These are phyloP conservation scores for Breviolum minutum DNA, from an alignment of 73 alveolate genomes.

Conservation along the genomic window DNA sequence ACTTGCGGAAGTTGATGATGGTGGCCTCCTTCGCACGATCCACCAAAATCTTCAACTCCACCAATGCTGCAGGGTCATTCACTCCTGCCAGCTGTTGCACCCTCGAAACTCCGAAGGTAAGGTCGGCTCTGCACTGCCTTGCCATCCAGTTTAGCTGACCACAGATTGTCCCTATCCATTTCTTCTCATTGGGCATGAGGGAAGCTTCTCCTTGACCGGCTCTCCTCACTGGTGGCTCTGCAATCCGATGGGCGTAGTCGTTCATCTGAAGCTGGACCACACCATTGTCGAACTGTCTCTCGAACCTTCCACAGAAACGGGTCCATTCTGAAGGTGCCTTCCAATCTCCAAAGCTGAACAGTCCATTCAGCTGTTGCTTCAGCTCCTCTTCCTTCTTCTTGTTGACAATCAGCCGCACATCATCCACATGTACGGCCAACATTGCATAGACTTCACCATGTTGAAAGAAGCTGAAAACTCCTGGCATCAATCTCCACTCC, in stretches of 20 bases:
- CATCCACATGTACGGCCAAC: constrained; percentile 13
- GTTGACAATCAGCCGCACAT: background rate
- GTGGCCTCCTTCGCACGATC: background rate
- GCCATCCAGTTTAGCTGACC: constrained; percentile 62
- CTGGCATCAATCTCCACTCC: background rate
- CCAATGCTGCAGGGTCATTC: background rate
- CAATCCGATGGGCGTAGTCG: background rate
- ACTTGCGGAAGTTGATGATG: background rate
- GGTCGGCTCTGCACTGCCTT: background rate
- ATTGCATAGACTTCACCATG: background rate
- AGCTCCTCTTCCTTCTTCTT: background rate
- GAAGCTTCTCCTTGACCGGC: background rate
- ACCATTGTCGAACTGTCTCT: background rate
- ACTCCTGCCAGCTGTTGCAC: constrained; percentile 20
- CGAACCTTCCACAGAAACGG: constrained; percentile 15
- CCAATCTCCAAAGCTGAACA: constrained; percentile 16
- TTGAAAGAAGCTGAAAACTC: background rate
- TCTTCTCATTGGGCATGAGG: background rate
- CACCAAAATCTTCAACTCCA: background rate
- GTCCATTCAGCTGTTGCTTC: background rate
- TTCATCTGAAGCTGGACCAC: background rate
- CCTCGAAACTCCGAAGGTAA: background rate
- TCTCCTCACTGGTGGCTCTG: background rate
- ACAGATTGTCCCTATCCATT: background rate
- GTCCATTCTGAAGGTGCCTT: background rate